These are phyloP conservation scores for Aspergillus baeticus DNA, from an alignment of 495 filamentous ascomycete genomes.

Conservation along the genomic window DNA sequence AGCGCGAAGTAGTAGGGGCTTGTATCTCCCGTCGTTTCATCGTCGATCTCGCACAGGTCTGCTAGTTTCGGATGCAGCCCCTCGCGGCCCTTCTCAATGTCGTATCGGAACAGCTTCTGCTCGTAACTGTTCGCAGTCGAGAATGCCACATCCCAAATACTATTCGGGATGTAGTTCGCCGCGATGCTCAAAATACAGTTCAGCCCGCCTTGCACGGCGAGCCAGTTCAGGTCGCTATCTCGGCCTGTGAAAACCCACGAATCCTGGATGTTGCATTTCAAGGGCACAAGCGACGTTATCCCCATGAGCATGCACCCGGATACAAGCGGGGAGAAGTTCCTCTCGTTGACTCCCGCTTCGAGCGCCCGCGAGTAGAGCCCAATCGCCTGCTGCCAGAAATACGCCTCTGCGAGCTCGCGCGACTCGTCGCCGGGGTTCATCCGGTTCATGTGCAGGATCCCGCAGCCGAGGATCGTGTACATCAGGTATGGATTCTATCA, in stretches of 20 bases:
- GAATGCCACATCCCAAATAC: slow-evolving; percentile 37
- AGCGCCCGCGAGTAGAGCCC: slow-evolving; percentile 30
- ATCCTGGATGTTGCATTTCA: slow-evolving; percentile 33
- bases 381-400: slow-evolving; percentile 41
- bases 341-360: slow-evolving; percentile 18
- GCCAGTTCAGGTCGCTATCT: slow-evolving; percentile 40
- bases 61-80: slow-evolving; percentile 35
- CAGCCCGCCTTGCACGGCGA: slow-evolving; percentile 40
- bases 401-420: slow-evolving; percentile 34
- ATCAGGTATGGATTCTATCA: slow-evolving; percentile 40
- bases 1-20: slow-evolving; percentile 41
- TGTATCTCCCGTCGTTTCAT: slow-evolving; percentile 27
- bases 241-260: slow-evolving; percentile 43
- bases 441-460: slow-evolving; percentile 40
- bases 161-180: slow-evolving; percentile 27
- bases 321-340: slow-evolving; percentile 38
- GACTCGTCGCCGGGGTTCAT: slow-evolving; percentile 20
- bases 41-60: slow-evolving; percentile 38
- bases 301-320: slow-evolving; percentile 43
- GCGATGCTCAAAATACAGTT: slow-evolving; percentile 31
- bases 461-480: slow-evolving; percentile 42
- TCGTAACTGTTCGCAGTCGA: slow-evolving; percentile 22
- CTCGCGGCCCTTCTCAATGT: slow-evolving; percentile 28
- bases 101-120: slow-evolving; percentile 19
- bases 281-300: slow-evolving; percentile 34